These are phyloP conservation scores for Ceriops zippeliana DNA, from an alignment of 345 rosid genomes.

Conservation along the genomic window DNA sequence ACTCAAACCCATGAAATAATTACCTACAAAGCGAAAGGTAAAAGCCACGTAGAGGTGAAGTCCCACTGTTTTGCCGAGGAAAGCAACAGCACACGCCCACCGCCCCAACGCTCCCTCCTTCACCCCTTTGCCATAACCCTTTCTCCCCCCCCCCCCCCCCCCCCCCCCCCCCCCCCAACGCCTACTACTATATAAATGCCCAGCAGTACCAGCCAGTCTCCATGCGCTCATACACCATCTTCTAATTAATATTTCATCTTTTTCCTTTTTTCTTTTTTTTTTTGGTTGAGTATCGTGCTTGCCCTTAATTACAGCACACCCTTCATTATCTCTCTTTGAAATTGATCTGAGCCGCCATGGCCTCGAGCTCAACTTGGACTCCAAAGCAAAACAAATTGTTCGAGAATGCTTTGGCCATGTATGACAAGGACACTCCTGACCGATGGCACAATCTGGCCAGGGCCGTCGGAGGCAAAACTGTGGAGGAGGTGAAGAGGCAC, in stretches of 20 bases:
- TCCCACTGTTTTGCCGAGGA: slow-evolving; percentile 16
- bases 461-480: slow-evolving; percentile 37
- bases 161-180: not conserved
- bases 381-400: slow-evolving; percentile 49
- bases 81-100: slow-evolving; percentile 21
- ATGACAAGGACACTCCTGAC: slow-evolving; percentile 45
- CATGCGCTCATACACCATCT: slow-evolving; percentile 11
- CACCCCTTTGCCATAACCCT: too few relatives aligned
- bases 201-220: slow-evolving; percentile 1
- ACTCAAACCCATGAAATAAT: too few relatives aligned
- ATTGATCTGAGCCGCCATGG: slow-evolving; percentile 22
- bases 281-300: too few relatives aligned
- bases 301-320: too few relatives aligned
- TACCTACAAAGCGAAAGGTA: too few relatives aligned
- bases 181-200: slow-evolving; percentile 27
- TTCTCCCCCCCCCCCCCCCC: too few relatives aligned
- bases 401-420: slow-evolving; percentile 47
- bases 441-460: slow-evolving; percentile 49
- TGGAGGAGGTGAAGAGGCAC: slow-evolving; percentile 32
- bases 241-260: not conserved
- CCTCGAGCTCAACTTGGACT: slow-evolving; percentile 42
- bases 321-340: too few relatives aligned
- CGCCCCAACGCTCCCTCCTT: slow-evolving; percentile 8
- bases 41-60: not conserved
- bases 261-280: too few relatives aligned